phyloP scores from a whole-genome alignment of 108 stramenopile species.

The Aurantiochytrium sp. region DNA sequence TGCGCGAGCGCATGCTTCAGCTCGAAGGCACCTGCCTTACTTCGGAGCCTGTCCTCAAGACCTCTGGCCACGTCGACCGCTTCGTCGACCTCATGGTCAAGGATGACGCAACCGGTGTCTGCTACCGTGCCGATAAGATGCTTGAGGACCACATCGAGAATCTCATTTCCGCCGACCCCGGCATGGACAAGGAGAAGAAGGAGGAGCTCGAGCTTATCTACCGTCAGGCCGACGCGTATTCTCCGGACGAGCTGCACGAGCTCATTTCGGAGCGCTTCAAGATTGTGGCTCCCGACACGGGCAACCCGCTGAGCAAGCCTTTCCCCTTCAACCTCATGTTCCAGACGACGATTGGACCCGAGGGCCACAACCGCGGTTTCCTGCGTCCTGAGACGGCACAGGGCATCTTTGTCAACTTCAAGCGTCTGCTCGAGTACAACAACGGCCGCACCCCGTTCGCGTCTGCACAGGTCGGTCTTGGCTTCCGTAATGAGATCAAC shows the following conservation, averaged over 20 bases:
- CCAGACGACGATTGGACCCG: conserved; percentile 97
- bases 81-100: conserved; percentile 99
- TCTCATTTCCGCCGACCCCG: conserved; percentile 68
- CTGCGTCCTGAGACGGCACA: conserved; percentile 99
- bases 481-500: conserved; percentile 99
- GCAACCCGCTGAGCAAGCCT: conserved; percentile 74
- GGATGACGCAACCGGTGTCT: conserved; percentile 31
- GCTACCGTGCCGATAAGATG: conserved; percentile 50
- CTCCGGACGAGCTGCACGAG: conserved; percentile 80
- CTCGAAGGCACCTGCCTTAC: conserved; percentile 99
- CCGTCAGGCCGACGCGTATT: conserved; percentile 94
- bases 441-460: conserved; percentile 95
- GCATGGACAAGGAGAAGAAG: conserved; percentile 63
- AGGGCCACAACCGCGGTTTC: conserved; percentile 88
- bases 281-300: conserved; percentile 69
- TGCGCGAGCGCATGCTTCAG: conserved; percentile 93
- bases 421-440: conserved; percentile 90
- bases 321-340: conserved; percentile 99
- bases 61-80: conserved; percentile 96
- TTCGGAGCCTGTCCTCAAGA: conserved; percentile 85
- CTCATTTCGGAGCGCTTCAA: conserved; percentile 67
- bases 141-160: conserved; percentile 96
- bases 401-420: conserved; percentile 95
- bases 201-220: conserved; percentile 82
- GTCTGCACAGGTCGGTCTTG: conserved; percentile 94